Conservation (phyloP, 2,329 filamentous ascomycete genomes). For the Aureobasidium sp. region DNA sequence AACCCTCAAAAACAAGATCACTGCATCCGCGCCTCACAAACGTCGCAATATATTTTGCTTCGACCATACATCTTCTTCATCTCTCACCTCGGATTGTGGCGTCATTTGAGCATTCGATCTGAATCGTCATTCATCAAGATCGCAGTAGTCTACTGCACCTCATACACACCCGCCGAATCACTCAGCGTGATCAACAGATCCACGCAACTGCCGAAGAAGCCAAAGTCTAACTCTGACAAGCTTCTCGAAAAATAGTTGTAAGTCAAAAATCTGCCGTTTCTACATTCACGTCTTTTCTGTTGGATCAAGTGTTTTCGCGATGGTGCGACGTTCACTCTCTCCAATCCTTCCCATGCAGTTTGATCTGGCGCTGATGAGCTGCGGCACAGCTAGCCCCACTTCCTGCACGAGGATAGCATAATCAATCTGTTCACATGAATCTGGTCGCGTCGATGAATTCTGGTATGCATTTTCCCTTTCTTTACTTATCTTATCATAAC, state of each 20-base stretch:
- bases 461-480: slow-evolving; percentile 3
- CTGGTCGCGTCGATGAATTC: slow-evolving; percentile 10
- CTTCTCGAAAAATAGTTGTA: neutral
- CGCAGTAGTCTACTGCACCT: slow-evolving; percentile 6
- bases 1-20: neutral
- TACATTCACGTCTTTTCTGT: neutral
- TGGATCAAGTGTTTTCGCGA: neutral
- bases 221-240: neutral
- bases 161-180: slow-evolving; percentile 1
- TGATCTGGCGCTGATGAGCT: slow-evolving; percentile 1
- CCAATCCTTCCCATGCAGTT: neutral
- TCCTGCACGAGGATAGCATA: slow-evolving; percentile 9
- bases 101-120: neutral
- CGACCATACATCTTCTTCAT: neutral
- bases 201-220: neutral
- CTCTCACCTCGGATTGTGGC: neutral
- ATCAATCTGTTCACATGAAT: slow-evolving; percentile 11
- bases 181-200: neutral
- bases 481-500: neutral
- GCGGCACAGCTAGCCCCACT: slow-evolving; percentile 10
- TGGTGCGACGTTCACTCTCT: neutral
- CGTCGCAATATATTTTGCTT: neutral
- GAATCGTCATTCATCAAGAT: neutral
- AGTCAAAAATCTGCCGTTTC: neutral
- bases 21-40: neutral